These are phyloP conservation scores for Filobasidium uniguttulatum DNA, from an alignment of 1,284 basidiomycete species.

Conservation along the genomic window DNA sequence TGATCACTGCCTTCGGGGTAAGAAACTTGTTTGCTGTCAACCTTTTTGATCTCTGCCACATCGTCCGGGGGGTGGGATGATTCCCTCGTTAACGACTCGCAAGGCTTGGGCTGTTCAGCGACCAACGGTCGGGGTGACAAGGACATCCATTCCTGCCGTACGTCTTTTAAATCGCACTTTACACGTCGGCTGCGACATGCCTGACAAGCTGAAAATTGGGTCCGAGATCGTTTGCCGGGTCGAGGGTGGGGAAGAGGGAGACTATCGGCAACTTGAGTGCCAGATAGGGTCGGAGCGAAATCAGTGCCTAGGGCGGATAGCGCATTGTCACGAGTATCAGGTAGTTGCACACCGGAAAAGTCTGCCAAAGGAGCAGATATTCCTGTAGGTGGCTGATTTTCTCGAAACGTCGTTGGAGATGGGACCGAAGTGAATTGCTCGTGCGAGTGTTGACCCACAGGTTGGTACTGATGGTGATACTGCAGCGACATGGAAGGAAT, in stretches of 20 bases:
- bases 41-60: not conserved
- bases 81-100: not conserved
- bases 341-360: not conserved
- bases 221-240: slow-evolving; percentile 32
- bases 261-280: no score
- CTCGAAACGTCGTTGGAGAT: not conserved
- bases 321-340: not conserved
- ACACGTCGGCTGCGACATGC: slow-evolving; percentile 70
- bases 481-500: no score
- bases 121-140: slow-evolving; percentile 1
- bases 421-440: not conserved
- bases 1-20: not conserved
- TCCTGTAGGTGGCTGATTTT: not conserved
- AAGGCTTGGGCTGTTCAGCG: not conserved
- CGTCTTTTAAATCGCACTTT: slow-evolving; percentile 33
- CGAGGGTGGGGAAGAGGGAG: no score
- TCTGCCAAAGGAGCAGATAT: not conserved
- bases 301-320: not conserved
- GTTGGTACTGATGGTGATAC: not conserved
- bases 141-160: slow-evolving; percentile 26
- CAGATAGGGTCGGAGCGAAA: not conserved
- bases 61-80: not conserved
- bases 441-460: not conserved
- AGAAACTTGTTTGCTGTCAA: slow-evolving; percentile 2
- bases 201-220: slow-evolving; percentile 70